phyloP scores from a whole-genome alignment of 805 yeast genomes.

The Yarrowia sp. region DNA sequence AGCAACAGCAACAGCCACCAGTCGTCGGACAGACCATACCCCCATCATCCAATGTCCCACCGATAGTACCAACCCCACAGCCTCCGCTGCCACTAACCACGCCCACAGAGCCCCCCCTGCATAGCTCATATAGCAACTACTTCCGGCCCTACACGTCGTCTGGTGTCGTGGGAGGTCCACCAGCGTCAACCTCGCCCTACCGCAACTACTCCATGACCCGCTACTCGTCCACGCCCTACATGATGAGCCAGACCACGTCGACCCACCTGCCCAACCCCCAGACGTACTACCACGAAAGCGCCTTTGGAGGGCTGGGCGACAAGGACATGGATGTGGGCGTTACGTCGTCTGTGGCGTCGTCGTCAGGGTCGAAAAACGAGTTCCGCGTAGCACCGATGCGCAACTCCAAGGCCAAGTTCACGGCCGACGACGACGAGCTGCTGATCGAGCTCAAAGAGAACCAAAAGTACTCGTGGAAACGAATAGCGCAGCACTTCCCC shows the following conservation, averaged over 20 bases:
- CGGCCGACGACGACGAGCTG: constrained; percentile 46
- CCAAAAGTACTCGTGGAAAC: constrained; percentile 82
- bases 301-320: constrained; percentile 12
- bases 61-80: constrained; percentile 25
- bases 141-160: constrained; percentile 24
- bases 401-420: constrained; percentile 44
- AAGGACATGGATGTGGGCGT: constrained; percentile 23
- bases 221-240: constrained; percentile 29
- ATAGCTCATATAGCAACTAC: constrained; percentile 30
- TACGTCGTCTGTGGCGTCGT: neutral
- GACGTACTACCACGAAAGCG: constrained; percentile 24
- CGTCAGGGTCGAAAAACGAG: constrained; percentile 2
- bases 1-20: constrained; percentile 2
- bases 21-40: constrained; percentile 16
- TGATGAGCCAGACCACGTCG: constrained; percentile 26
- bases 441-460: constrained; percentile 63
- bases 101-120: constrained; percentile 36
- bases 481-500: constrained; percentile 73
- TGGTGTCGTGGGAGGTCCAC: neutral
- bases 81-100: constrained; percentile 33
- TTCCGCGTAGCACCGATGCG: constrained; percentile 15
- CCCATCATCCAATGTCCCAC: constrained; percentile 21
- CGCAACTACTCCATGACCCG: constrained; percentile 38
- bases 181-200: constrained; percentile 27
- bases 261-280: constrained; percentile 31